Base-by-base conservation (phyloP, 148 eudicot species). In the Vaccinium macrocarpon region DNA sequence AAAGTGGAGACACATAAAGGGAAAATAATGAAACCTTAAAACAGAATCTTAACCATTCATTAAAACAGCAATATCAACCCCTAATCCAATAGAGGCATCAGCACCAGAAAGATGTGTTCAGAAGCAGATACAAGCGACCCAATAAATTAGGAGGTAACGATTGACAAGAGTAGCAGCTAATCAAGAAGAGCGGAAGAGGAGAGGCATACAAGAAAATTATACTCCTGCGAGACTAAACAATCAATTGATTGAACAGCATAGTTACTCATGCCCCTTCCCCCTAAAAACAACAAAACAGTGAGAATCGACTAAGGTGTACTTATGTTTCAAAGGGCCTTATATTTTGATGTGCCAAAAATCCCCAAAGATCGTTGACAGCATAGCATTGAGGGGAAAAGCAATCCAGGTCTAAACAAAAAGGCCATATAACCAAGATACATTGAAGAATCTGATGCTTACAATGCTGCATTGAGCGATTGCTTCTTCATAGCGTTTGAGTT, bases 391-490 rank as follows among this genome's bases (percentile, higher is more conserved):
- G 13, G 35, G 6, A n/a, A 81, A 62, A 7, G 21, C 32, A 38
- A 62, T n/a, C 38, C 55, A 14, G 11, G 15, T 66, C 19, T 23
- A 83, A 66, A 66, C 10, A 25, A 35, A 49, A 51, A 77, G 4
- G 66, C 10, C 25, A 53, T 10, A 10, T 18, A 32, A 56, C 48
- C 66, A 79, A 79, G 81, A 35, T 38, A 59, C 18, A 35, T 25
- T 11, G 16, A 50, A 52, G 52, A 46, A 86, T 88, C 5, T 79
- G 53, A 76, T 83, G 87, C 95, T 19, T 94, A 97, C 99, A 79
- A 89, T 92, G 86, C 92, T 91, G 88, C 99, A 97, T 12, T 97
- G 99, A 48, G 84, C 91, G 52, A 97, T 93, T 84, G 99, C 99
- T 84, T 94, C 97, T 72, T 97, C 98, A 88, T 86, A 95, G 71